These are phyloP conservation scores for Alternaria postmessia DNA, from an alignment of 2,329 filamentous ascomycete genomes.

Conservation along the genomic window DNA sequence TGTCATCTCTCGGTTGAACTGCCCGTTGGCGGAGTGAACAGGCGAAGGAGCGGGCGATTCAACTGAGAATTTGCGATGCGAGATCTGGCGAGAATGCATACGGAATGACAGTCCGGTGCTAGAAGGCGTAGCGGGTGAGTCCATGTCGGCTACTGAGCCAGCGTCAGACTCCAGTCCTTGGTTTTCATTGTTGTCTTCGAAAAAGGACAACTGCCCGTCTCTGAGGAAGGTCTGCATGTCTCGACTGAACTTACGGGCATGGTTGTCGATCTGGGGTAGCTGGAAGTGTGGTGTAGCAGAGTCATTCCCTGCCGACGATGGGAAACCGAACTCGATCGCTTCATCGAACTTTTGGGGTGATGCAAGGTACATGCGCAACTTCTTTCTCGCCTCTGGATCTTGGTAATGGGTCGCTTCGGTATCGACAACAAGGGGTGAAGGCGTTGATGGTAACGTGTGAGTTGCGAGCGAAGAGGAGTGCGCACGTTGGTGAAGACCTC, in stretches of 20 bases:
- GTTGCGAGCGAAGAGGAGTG: conserved; percentile 40
- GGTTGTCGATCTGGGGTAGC: conserved; percentile 46
- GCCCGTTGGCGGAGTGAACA: conserved; percentile 30
- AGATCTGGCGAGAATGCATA: conserved; percentile 39
- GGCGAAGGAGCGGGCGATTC: conserved; percentile 40
- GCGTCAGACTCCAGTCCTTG: conserved; percentile 43
- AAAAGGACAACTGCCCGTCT: conserved; percentile 62
- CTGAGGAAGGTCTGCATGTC: conserved; percentile 66
- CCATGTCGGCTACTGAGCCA: conserved; percentile 45
- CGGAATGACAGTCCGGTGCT: conserved; percentile 47
- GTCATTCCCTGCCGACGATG: conserved; percentile 57
- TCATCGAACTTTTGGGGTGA: conserved; percentile 97
- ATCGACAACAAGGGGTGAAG: conserved; percentile 58
- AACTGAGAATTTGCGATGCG: conserved; percentile 44
- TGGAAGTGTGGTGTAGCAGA: conserved; percentile 34
- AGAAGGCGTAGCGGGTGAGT: conserved; percentile 49
- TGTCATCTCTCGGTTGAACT: conserved; percentile 83
- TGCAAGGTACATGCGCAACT: conserved; percentile 83
- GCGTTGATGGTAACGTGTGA: conserved; percentile 39
- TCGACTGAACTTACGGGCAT: conserved; percentile 56
- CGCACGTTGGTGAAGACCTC: conserved; percentile 43
- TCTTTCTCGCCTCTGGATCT: conserved; percentile 86
- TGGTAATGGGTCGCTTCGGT: conserved; percentile 82
- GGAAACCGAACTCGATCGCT: conserved; percentile 92
- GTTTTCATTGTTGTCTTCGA: conserved; percentile 46